Evolutionary conservation across 345 rosid species (phyloP), one percentile per base, ranked within the genome.

Genomic region (Leavenworthia alabamica): DNA sequence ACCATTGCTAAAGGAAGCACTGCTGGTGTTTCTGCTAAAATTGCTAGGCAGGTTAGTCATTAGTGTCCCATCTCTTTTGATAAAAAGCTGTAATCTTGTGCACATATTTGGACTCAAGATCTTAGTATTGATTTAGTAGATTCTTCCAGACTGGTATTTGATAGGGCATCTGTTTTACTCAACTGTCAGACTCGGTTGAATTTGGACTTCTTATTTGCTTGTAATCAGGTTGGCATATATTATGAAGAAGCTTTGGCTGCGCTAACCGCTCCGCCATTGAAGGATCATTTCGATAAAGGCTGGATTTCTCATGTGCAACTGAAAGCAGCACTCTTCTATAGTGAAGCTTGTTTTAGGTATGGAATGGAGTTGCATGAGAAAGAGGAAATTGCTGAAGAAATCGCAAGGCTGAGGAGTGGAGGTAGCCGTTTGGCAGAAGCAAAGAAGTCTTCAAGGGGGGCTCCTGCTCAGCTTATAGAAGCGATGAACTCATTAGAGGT

Each of bases 1-100:
- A 79, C 96, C 7, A 93, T 93, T 52, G 91, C 97, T 36, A 93
- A 93, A 76, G 99, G 97, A 65, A 93, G 92, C 59, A 85, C 96
- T 6, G 91, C 99, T 17, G 99, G 97, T 15, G 99, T 93, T 56
- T 93, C 82, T 53, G 83, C 99, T 10, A 93, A 93, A 77, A 93
- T 93, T 64, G 61, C 97, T 20, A 73, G 97, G 70, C 99, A 93
- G 89, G 99, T 89, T 17, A 45, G 88, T 75, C 0, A 11, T 50
- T 13, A 14, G 23, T 22, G 19, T 28, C 64, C 47, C 10, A 33
- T 47, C 8, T 13, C 16, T 39, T 35, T 36, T 6, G 27, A 9
- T 31, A 51, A 31, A 28, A 51, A 2, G 14, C 45, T 56, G 41
- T 14, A 44, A 42, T 13, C 7, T 32, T 32, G 28, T 32, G 42